Percentiles rank a stretch among this genome's conserved stretches.
Evolutionary conservation across 1,139 yeast genomes (phyloP).

Genomic region (Candida sanyaensis): DNA sequence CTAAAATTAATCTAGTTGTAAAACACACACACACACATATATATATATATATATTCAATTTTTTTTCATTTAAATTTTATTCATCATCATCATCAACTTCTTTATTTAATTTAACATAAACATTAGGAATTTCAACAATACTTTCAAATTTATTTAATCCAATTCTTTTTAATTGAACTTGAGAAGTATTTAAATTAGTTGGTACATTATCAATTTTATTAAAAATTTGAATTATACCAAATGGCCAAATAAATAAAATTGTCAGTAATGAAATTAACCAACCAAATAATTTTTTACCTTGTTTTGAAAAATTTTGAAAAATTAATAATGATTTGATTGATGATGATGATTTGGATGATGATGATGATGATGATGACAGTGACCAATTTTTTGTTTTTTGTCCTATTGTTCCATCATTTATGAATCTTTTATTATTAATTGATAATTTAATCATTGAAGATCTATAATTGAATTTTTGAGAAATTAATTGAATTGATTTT

Average conservation of each 20-base stretch:
- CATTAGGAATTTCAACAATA: slow-evolving; percentile 12
- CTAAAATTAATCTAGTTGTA: too few relatives aligned
- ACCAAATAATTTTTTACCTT: slow-evolving; percentile 10
- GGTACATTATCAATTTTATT: slow-evolving; percentile 14
- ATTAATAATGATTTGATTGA: too few relatives aligned
- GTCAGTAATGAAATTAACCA: slow-evolving; percentile 13
- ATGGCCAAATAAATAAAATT: slow-evolving; percentile 13
- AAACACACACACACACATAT: too few relatives aligned
- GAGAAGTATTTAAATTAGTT: slow-evolving; percentile 14
- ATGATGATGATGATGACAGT: too few relatives aligned
- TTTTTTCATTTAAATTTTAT: not conserved
- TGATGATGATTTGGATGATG: too few relatives aligned
- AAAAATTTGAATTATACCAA: slow-evolving; percentile 5
- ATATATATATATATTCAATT: too few relatives aligned
- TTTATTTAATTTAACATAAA: slow-evolving; percentile 11
- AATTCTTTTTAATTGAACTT: slow-evolving; percentile 11
- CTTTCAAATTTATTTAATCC: slow-evolving; percentile 10
- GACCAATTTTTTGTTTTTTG: slow-evolving; percentile 15
- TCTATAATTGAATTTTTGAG: not conserved
- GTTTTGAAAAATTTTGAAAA: slow-evolving; percentile 4
- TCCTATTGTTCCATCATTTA: slow-evolving; percentile 8
- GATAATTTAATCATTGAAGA: not conserved
- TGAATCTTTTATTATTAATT: slow-evolving; percentile 5
- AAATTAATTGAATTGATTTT: not conserved
- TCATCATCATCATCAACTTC: slow-evolving; percentile 5